Conservation (phyloP, 1,139 yeast species). For the Protomyces macrosporus region DNA sequence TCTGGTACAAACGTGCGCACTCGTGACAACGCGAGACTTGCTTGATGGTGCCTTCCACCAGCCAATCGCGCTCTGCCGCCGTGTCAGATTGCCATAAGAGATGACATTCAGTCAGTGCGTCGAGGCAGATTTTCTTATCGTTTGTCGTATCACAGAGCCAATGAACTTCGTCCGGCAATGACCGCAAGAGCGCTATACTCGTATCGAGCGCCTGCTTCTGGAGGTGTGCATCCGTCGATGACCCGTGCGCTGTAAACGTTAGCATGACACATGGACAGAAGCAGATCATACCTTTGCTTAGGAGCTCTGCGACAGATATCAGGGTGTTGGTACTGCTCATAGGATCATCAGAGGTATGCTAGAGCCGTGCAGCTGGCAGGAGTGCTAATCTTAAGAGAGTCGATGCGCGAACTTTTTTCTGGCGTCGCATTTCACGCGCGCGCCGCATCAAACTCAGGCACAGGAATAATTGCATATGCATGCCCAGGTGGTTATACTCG, state of each 20-base stretch:
- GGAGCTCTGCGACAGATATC: not conserved
- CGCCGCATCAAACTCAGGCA: too few species aligned
- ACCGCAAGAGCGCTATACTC: not conserved
- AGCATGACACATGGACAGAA: not conserved
- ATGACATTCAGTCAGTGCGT: not conserved
- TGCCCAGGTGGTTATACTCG: too few species aligned
- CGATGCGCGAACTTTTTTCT: too few species aligned
- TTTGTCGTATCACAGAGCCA: not conserved
- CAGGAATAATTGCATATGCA: too few species aligned
- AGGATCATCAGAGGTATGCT: not conserved
- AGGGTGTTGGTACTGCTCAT: not conserved
- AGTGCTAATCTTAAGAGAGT: not conserved
- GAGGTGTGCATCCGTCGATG: not conserved
- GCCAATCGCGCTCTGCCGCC: constrained; percentile 31
- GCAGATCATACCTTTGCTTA: not conserved
- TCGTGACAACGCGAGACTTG: constrained; percentile 31
- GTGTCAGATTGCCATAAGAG: not conserved
- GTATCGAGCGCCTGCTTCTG: not conserved
- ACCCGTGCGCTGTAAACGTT: not conserved
- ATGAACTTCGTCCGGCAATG: not conserved
- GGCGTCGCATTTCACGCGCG: too few species aligned
- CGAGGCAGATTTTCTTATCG: not conserved
- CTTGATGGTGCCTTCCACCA: constrained; percentile 28
- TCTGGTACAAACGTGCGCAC: constrained; percentile 33
- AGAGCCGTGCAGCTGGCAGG: not conserved